Base-by-base conservation (phyloP, 805 yeast species). In the Lipomyces yamanashiensis region DNA sequence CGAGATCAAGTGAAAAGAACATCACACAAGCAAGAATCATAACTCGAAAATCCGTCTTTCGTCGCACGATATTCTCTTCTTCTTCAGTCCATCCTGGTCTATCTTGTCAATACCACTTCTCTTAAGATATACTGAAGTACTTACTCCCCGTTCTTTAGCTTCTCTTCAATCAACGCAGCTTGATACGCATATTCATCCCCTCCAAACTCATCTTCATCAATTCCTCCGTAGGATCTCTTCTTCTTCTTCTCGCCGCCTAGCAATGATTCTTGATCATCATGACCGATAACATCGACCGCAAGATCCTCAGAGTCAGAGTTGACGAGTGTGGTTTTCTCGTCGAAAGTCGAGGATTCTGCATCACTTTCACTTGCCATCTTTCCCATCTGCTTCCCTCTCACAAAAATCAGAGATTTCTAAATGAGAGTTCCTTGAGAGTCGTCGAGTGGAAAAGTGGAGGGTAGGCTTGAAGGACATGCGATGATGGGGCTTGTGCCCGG, bases 1-100 rank as follows among this genome's bases (percentile, higher is more conserved):
- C 87, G 62, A 85, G 74, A 67, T 85, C 84, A 59, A 86, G 75
- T 7, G 84, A 84, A 50, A 82, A 77, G 72, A 85, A 85, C 82
- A 85, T 78, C 54, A 85, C 66, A 63, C 83, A 83, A 0, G 87
- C 87, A 74, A 85, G 77, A 28, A 83, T 73, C 5, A 85, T 76
- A 34, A 87, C 86, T 54, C 79, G 74, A 75, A 77, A 78, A 60
- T 87, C 88, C 49, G 83, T 77, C 69, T 84, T 85, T 70, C 84
- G 71, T 8, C 80, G 71, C 7, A 85, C 73, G 43, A 73, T 76
- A 33, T 72, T 50, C 39, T 87, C 89, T 70, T 85, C 89, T 58
- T 79, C 76, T 8, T 66, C 65, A 0, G 82, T 77, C 90, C 90
- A 87, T 17, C 66, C 66, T 36, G 44, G 23, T 48, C 67, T 64